Evolutionary conservation across 1,284 basidiomycete genomes (phyloP), one percentile per base, ranked within the genome.

Genomic region (Phellinidium pouzarii): DNA sequence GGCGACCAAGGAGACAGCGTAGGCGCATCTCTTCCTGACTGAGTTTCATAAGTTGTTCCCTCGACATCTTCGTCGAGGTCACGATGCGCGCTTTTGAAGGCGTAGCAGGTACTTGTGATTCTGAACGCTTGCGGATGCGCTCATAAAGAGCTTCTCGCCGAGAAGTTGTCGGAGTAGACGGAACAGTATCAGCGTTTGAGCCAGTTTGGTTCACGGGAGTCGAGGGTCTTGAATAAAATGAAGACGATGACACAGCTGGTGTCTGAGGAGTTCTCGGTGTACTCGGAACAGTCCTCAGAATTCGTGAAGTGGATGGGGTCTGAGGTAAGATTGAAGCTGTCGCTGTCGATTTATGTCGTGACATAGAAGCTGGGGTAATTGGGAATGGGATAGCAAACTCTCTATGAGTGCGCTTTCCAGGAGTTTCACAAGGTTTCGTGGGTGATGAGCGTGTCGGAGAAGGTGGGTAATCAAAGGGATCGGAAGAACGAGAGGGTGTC

Each of bases 101-200:
- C 14, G 84, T 80, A 14, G 73, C 69, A 87, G 65, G 17, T 82
- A 88, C 55, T 78, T 77, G 48, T 19, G 52, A 52, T 41, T 57
- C 55, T 2, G 55, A 57, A n/a, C 52, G 38, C 60, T 83, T 80
- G 11, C 83, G 82, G 41, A 91, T 71, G 25, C 87, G 85, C 59
- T 91, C 87, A 61, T 86, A 87, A 1, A 91, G 68, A 2, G 87
- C 87, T 58, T 82, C 78, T 40, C 87, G 77, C 43, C 87, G 78
- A 41, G 86, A 82, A 38, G 81, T 82, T 7, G 77, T 78, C 0
- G 87, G 87, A 3, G 87, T 90, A 58, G 76, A 65, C 8, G 83
- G 79, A 22, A 74, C 73, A 1, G 82, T 84, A 29, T 66, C 60
- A 1, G 79, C 78, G 53, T 72, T 65, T 20, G 72, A 48, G 17